Base-by-base conservation (phyloP, 345 rosid genomes). In the Hibiscus syriacus region DNA sequence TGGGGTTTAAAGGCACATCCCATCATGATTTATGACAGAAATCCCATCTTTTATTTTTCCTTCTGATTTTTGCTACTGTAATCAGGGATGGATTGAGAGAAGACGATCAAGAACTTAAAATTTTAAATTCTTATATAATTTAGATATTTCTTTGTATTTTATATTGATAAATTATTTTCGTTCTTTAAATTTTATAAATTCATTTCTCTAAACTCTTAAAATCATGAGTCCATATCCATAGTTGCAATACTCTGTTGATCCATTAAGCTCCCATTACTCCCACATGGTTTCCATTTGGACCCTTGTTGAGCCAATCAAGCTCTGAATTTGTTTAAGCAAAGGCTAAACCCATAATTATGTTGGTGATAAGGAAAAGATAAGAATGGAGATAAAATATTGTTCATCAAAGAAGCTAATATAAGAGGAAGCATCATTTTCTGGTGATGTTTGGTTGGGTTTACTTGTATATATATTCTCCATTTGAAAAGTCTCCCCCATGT, bases 1-100 rank as follows among this genome's bases (percentile, higher is more conserved):
- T 64, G 64, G 68, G 75, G 48, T 53, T 52, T 67, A 77, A 77
- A 73, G 77, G 54, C 48, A 60, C 19, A 62, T 22, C 26, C 69
- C 67, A 73, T 70, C 50, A 76, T 76, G 80, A 75, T 76, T 69
- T 63, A 74, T 76, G 81, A 75, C 79, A 78, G 73, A 79, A 79
- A 79, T 77, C 73, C 76, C 70, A 36, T 45, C 69, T 12, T 27
- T n/a, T n/a, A n/a, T n/a, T n/a, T 60, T 73, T 13, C 38, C 17
- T 64, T 60, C 49, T 55, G 70, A 67, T 3, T 45, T 50, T 73
- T 68, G 52, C 29, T 64, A 23, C 38, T 64, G n/a, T n/a, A n/a
- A n/a, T n/a, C n/a, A n/a, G n/a, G n/a, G n/a, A n/a, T n/a, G n/a
- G n/a, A n/a, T n/a, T n/a, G n/a, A n/a, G n/a, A n/a, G n/a, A n/a